phyloP scores from a whole-genome alignment of 2,329 filamentous ascomycete genomes.

The Diaporthe citri region DNA sequence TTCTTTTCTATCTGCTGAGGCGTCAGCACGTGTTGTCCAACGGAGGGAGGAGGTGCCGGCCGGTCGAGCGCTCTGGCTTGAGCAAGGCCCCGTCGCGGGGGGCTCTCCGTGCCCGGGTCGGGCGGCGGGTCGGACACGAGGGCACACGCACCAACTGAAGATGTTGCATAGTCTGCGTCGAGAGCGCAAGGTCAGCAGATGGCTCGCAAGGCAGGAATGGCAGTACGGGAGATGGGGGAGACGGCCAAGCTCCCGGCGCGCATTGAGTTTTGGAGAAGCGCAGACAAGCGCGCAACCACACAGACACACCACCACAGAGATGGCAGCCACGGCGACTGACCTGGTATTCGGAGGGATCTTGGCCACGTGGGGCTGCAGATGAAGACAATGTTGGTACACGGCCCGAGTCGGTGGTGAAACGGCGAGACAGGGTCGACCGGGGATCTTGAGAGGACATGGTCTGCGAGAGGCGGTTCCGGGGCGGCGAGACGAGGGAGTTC shows the following conservation, averaged over 20 bases:
- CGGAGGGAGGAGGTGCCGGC: constrained; percentile 18
- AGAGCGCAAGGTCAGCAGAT: constrained; percentile 24
- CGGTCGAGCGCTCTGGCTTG: constrained; percentile 32
- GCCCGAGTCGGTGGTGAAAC: constrained; percentile 93
- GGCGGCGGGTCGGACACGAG: not conserved
- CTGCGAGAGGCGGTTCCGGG: constrained; percentile 75
- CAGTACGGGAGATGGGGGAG: not conserved
- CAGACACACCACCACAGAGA: constrained; percentile 16
- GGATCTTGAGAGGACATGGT: constrained; percentile 73
- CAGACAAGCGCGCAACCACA: constrained; percentile 34
- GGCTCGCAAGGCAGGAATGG: not conserved
- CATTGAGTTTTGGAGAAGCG: constrained; percentile 34
- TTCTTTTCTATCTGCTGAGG: constrained; percentile 86
- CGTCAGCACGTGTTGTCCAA: constrained; percentile 34
- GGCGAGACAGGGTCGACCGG: constrained; percentile 83
- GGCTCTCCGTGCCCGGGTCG: not conserved
- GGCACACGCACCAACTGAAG: constrained; percentile 74
- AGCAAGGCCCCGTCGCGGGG: not conserved
- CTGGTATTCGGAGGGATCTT: constrained; percentile 62
- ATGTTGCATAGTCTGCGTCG: constrained; percentile 73
- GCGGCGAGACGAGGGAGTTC: constrained; percentile 80
- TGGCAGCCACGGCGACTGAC: constrained; percentile 34
- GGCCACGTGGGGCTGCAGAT: constrained; percentile 65
- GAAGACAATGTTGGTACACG: constrained; percentile 81
- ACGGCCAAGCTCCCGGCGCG: constrained; percentile 21